These are phyloP conservation scores for Helicostylum pulchrum DNA, from an alignment of 192 early-diverging fungal species.

Conservation along the genomic window DNA sequence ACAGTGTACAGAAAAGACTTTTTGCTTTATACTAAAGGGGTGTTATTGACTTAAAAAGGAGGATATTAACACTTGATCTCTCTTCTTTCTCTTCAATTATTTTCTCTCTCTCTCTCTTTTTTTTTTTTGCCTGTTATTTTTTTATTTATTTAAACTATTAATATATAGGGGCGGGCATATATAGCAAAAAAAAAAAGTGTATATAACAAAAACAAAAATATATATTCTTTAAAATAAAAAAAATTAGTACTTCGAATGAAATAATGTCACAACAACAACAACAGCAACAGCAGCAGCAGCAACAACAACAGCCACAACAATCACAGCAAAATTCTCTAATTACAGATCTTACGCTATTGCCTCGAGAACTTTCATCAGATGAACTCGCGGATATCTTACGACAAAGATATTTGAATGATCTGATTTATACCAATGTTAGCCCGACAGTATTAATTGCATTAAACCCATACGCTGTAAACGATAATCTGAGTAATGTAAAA, in stretches of 20 bases:
- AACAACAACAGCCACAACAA: no score
- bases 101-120: slow-evolving; percentile 9
- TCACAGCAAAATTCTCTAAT: slow-evolving; percentile 4
- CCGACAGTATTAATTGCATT: slow-evolving; percentile 61
- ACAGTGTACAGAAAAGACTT: background rate
- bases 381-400: slow-evolving; percentile 45
- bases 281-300: no score
- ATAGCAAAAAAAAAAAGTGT: no score
- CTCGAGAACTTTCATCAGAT: slow-evolving; percentile 14
- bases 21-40: slow-evolving; percentile 12
- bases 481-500: slow-evolving; percentile 29
- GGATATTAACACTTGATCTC: background rate
- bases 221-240: background rate
- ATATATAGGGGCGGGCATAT: no score
- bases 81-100: no score
- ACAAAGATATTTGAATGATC: slow-evolving; percentile 52
- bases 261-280: no score
- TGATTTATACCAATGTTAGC: slow-evolving; percentile 57
- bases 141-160: background rate
- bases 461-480: slow-evolving; percentile 49
- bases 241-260: slow-evolving; percentile 3
- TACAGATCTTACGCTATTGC: slow-evolving; percentile 15
- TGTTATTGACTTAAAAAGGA: background rate
- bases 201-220: background rate
- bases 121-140: slow-evolving; percentile 1